Evolutionary conservation across 305 asterid genomes (phyloP).

Genomic region (Fraxinus ornus): DNA sequence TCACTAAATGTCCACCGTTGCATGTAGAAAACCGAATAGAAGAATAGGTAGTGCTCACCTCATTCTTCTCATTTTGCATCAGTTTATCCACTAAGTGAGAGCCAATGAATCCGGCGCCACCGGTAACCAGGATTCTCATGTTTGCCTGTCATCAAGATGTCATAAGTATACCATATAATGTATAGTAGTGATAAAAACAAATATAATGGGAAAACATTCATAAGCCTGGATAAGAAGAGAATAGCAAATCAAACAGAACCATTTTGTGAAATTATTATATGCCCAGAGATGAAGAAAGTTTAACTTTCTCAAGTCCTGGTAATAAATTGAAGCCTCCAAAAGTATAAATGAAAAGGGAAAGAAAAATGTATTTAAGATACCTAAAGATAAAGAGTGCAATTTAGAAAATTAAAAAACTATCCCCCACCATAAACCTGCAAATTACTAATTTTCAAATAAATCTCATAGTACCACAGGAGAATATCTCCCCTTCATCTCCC

Average conservation of each 20-base stretch:
- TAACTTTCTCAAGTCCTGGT: neutral
- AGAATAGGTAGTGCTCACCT: conserved; percentile 34
- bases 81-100: conserved; percentile 80
- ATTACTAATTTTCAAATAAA: neutral
- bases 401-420: neutral
- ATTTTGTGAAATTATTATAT: neutral
- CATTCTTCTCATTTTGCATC: conserved; percentile 80
- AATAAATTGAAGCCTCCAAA: neutral
- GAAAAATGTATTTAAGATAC: neutral
- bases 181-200: too few species aligned
- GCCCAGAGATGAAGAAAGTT: neutral
- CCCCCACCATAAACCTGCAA: neutral
- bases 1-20: neutral
- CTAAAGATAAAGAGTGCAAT: neutral
- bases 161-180: neutral
- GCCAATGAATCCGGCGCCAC: conserved; percentile 90
- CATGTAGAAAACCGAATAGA: neutral
- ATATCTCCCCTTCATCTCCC: neutral
- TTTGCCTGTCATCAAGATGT: conserved; percentile 56
- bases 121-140: conserved; percentile 81
- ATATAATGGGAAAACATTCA: neutral
- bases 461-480: neutral
- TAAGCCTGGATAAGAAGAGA: neutral
- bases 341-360: neutral
- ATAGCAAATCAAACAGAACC: neutral